Evolutionary conservation across 495 filamentous ascomycete genomes (phyloP), one percentile per base, ranked within the genome.

Genomic region (Penicillium lagena): DNA sequence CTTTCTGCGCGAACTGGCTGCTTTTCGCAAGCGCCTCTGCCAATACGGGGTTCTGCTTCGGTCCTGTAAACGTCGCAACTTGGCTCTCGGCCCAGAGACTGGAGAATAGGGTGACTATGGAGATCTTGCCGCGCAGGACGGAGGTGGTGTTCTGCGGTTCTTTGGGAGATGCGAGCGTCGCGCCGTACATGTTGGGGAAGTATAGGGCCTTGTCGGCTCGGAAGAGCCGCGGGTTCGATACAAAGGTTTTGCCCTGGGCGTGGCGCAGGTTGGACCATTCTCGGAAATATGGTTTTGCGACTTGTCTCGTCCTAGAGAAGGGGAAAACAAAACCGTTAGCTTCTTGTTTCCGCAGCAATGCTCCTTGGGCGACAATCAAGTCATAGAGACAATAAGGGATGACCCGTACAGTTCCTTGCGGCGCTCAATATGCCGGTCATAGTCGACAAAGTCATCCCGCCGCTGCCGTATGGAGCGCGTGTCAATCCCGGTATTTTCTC

Each of bases 141-240:
- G 77, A 67, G 5, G 88, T 94, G 11, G 89, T 95, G 66, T 94
- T 78, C 40, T 72, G 63, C 3, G 57, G 66, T 51, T 57, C 54
- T 40, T 59, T 74, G 55, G 65, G 59, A 0, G 68, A 67, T 8
- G 70, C 67, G 8, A 96, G 72, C 4, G 93, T 96, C 33, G 71
- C 71, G 5, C 93, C 93, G 54, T 73, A 67, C 35, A 99, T 67
- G 65, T 99, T 99, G 27, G 93, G 94, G 74, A 99, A 96, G 70
- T 83, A 96, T 29, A 95, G 80, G 11, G 90, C 80, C 9, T 78
- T 73, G 29, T 89, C 85, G 43, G 69, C 67, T 40, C 79, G 80
- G 73, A 96, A 96, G 29, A 89, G 71, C 6, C 79, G 73, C 3
- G 82, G 75, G 31, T 89, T 89, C 7, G 90, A 81, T 12, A 86